Conservation (phyloP, 208 protist species). For the Sergeia podlipaevii region DNA sequence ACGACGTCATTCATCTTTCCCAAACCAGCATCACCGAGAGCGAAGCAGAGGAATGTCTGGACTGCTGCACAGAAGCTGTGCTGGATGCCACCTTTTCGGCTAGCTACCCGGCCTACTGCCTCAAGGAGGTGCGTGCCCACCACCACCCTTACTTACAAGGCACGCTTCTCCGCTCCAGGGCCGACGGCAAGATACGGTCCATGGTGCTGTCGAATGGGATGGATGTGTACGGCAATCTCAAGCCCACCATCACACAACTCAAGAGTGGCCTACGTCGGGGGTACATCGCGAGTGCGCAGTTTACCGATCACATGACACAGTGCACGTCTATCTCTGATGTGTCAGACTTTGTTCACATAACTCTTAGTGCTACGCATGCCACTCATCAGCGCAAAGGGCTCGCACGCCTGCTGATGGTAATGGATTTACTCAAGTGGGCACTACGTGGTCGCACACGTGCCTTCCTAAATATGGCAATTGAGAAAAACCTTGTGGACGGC, state of each 20-base stretch:
- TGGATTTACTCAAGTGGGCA: constrained; percentile 76
- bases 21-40: constrained; percentile 23
- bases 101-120: constrained; percentile 73
- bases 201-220: constrained; percentile 77
- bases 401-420: constrained; percentile 58
- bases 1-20: constrained; percentile 49
- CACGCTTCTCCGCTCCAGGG: constrained; percentile 24
- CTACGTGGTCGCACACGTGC: constrained; percentile 65
- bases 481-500: constrained; percentile 68
- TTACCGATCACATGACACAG: constrained; percentile 42
- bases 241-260: constrained; percentile 66
- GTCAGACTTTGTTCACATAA: constrained; percentile 82
- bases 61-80: constrained; percentile 63
- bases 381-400: constrained; percentile 47
- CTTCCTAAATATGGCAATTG: constrained; percentile 84
- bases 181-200: constrained; percentile 27
- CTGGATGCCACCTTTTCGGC: constrained; percentile 67
- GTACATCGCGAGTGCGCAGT: constrained; percentile 16
- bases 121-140: constrained; percentile 42
- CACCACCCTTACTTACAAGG: constrained; percentile 74
- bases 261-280: constrained; percentile 58
- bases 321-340: constrained; percentile 63
- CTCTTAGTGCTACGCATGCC: constrained; percentile 72
- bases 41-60: constrained; percentile 41
- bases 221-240: constrained; percentile 81